Percentiles rank a stretch among this genome's conserved stretches.
These are phyloP conservation scores for Camellia granthamiana DNA, from an alignment of 148 eudicot genomes.

Conservation along the genomic window DNA sequence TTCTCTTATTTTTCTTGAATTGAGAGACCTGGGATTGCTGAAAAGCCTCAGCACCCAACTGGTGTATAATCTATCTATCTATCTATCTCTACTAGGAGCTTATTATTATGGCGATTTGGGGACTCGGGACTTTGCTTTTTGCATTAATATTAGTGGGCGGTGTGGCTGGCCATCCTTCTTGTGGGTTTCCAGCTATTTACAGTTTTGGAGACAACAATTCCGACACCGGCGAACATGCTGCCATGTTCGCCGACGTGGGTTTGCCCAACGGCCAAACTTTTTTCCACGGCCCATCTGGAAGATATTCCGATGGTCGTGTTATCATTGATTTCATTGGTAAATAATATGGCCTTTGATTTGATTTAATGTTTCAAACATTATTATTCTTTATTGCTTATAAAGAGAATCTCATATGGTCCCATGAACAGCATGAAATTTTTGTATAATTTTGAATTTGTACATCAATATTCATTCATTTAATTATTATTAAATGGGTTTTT, in stretches of 20 bases:
- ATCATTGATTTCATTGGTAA: constrained; percentile 17
- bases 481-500: too few relatives aligned
- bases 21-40: not conserved
- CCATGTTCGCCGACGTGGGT: not conserved
- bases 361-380: too few relatives aligned
- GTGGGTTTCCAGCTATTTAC: constrained; percentile 16
- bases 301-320: constrained; percentile 15
- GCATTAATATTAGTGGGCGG: not conserved
- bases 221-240: constrained; percentile 5
- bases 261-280: constrained; percentile 17
- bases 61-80: too few relatives aligned
- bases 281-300: constrained; percentile 16
- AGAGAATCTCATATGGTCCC: too few relatives aligned
- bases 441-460: too few relatives aligned
- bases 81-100: too few relatives aligned
- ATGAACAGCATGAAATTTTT: too few relatives aligned
- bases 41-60: too few relatives aligned
- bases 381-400: too few relatives aligned
- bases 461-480: too few relatives aligned
- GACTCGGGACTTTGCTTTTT: not conserved
- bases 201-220: constrained; percentile 21
- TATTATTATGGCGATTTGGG: not conserved
- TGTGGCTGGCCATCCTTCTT: not conserved
- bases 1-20: not conserved
- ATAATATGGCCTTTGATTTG: not conserved